phyloP scores from a whole-genome alignment of 169 alveolate species.

The Plasmodium berghei region DNA sequence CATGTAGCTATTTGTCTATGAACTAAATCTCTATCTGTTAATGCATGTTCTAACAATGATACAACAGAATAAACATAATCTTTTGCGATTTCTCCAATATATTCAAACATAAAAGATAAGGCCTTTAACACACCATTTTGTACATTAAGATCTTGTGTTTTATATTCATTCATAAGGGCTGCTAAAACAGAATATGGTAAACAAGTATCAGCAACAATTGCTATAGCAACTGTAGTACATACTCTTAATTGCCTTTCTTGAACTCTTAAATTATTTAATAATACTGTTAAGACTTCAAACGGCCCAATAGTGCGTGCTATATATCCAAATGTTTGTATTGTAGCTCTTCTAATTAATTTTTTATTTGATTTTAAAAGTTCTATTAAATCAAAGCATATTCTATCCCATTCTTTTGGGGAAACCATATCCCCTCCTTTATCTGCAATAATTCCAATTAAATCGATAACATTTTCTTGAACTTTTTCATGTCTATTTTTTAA shows the following conservation, averaged over 20 bases:
- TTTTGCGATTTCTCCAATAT: slow-evolving; percentile 93
- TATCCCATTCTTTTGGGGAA: slow-evolving; percentile 99
- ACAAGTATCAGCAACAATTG: slow-evolving; percentile 99
- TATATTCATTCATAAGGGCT: slow-evolving; percentile 99
- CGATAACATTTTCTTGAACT: slow-evolving; percentile 98
- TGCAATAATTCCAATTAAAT: slow-evolving; percentile 98
- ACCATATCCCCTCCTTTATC: slow-evolving; percentile 99
- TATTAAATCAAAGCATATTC: slow-evolving; percentile 99
- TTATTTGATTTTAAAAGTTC: slow-evolving; percentile 97
- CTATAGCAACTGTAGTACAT: slow-evolving; percentile 98
- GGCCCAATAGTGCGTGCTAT: slow-evolving; percentile 99
- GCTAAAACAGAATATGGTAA: slow-evolving; percentile 99
- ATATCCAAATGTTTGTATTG: slow-evolving; percentile 99
- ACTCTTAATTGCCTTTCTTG: slow-evolving; percentile 99
- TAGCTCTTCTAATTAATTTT: slow-evolving; percentile 97
- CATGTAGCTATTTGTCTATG: slow-evolving; percentile 99
- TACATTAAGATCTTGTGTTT: slow-evolving; percentile 98
- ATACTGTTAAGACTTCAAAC: slow-evolving; percentile 97
- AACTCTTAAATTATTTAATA: slow-evolving; percentile 95
- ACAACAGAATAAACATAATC: slow-evolving; percentile 98
- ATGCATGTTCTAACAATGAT: slow-evolving; percentile 98
- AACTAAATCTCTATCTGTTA: slow-evolving; percentile 98
- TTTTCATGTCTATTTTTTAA: slow-evolving; percentile 99
- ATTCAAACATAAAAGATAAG: slow-evolving; percentile 99
- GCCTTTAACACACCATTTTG: slow-evolving; percentile 99